Evolutionary conservation across 257 asterid species (phyloP), one percentile per base, ranked within the genome.

Genomic region (Salvia rosmarinus): DNA sequence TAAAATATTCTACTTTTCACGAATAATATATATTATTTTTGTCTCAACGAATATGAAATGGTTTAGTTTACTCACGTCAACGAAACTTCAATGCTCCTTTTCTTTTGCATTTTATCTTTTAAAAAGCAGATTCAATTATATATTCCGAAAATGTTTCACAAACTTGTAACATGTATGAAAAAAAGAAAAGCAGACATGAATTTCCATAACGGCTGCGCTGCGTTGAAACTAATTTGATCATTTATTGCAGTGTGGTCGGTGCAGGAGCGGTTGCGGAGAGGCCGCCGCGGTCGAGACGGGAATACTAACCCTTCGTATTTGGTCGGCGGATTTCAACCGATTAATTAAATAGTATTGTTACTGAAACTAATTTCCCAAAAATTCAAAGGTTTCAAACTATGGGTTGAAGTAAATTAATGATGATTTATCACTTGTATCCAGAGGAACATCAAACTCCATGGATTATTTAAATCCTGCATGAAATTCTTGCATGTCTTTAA

Each of bases 291-390:
- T 40, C 37, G 50, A 44, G 23, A 70, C 47, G 1, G 21, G 3
- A 28, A 23, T 34, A 39, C 9, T 39, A 56, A 70, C 30, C 57
- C 16, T 5, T 0, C 16, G 10, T 42, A 17, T 43, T 58, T 58
- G 68, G 75, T 17, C 75, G 75, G 75, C 74, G 13, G 17, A 37
- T 20, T 32, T 34, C 11, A 49, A 32, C 1, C 14, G n/a, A n/a
- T n/a, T 34, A 50, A 50, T 3, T 13, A 44, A 12, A 13, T 14
- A n/a, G 11, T 49, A 9, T 19, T 32, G 28, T 49, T 34, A 0
- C 12, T 13, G 16, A 54, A 16, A 9, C 4, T 0, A 34, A 49
- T 67, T 10, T 19, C 10, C 68, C 52, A 34, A 19, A 4, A 23
- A 12, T 64, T 64, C 55, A 64, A 13, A 42, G 40, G 14, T 64